These are phyloP conservation scores for Extremus antarcticus DNA, from an alignment of 495 filamentous ascomycete genomes.

Conservation along the genomic window DNA sequence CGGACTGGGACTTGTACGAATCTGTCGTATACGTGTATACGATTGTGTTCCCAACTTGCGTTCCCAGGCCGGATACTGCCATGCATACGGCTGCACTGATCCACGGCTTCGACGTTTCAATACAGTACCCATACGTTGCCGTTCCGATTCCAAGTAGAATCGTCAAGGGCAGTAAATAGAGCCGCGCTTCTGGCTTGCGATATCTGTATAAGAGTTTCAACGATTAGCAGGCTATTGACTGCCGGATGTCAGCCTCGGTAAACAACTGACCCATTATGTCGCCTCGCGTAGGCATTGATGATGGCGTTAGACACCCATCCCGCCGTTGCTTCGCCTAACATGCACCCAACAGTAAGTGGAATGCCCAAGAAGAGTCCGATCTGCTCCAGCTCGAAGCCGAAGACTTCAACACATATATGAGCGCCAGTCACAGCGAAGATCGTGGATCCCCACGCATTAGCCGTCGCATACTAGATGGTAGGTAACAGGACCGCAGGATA, in stretches of 20 bases:
- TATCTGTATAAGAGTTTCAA: not conserved
- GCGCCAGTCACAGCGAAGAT: slow-evolving; percentile 24
- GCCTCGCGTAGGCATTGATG: slow-evolving; percentile 19
- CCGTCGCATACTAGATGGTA: slow-evolving; percentile 19
- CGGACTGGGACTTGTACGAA: slow-evolving; percentile 8
- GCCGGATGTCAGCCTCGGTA: not conserved
- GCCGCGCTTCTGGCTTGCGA: slow-evolving; percentile 26
- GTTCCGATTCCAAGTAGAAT: slow-evolving; percentile 7
- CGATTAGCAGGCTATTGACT: not conserved
- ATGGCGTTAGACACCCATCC: slow-evolving; percentile 28
- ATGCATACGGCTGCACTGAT: slow-evolving; percentile 8
- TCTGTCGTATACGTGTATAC: slow-evolving; percentile 11
- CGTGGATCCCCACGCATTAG: slow-evolving; percentile 22
- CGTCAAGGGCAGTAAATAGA: slow-evolving; percentile 16
- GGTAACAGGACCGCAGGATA: slow-evolving; percentile 24
- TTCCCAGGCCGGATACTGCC: slow-evolving; percentile 7
- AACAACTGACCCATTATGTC: slow-evolving; percentile 16
- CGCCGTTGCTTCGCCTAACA: slow-evolving; percentile 27
- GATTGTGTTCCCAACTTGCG: slow-evolving; percentile 7
- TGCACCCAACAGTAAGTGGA: slow-evolving; percentile 23
- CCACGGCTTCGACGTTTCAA: slow-evolving; percentile 4
- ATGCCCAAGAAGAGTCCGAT: slow-evolving; percentile 28
- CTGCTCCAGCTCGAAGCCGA: slow-evolving; percentile 25
- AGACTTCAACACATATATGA: slow-evolving; percentile 9
- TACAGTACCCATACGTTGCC: slow-evolving; percentile 10